Conservation (phyloP, 192 early-diverging fungal species). For the Coemansia sp. region DNA sequence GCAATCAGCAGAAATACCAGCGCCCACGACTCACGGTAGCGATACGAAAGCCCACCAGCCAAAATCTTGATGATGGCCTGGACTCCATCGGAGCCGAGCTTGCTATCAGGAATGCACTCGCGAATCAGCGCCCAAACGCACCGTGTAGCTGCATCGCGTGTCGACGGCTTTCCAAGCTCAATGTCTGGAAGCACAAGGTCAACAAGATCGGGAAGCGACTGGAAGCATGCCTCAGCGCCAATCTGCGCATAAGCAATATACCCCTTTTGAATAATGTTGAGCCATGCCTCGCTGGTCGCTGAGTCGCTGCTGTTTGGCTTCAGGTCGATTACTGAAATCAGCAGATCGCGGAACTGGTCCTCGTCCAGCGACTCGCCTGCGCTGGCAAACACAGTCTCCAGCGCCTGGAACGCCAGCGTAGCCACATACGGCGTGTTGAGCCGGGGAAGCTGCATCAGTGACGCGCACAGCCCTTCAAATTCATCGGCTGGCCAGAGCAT, state of each 20-base stretch:
- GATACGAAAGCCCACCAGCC: conserved; percentile 67
- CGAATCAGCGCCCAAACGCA: conserved; percentile 69
- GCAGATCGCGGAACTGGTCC: conserved; percentile 57
- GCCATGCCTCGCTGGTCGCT: conserved; percentile 79
- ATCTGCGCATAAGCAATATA: conserved; percentile 69
- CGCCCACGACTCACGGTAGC: conserved; percentile 82
- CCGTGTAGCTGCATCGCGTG: conserved; percentile 65
- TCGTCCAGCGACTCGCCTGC: conserved; percentile 48
- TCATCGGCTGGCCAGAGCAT: conserved; percentile 60
- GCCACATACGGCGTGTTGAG: conserved; percentile 77
- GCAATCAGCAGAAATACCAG: conserved; percentile 75
- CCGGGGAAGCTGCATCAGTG: conserved; percentile 76
- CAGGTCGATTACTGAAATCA: conserved; percentile 67
- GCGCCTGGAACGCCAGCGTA: conserved; percentile 59
- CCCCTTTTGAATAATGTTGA: conserved; percentile 73
- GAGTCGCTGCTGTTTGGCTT: conserved; percentile 83
- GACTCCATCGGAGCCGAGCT: conserved; percentile 66
- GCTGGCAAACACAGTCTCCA: conserved; percentile 34
- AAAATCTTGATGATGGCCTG: conserved; percentile 54
- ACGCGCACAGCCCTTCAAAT: conserved; percentile 65
- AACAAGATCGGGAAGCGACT: conserved; percentile 59
- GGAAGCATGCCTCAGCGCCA: conserved; percentile 53
- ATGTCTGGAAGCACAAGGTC: conserved; percentile 65
- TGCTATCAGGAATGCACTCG: conserved; percentile 72
- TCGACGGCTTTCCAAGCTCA: conserved; percentile 61